Conservation (phyloP, 441 rosid genomes). For the Eutrema salsugineum region DNA sequence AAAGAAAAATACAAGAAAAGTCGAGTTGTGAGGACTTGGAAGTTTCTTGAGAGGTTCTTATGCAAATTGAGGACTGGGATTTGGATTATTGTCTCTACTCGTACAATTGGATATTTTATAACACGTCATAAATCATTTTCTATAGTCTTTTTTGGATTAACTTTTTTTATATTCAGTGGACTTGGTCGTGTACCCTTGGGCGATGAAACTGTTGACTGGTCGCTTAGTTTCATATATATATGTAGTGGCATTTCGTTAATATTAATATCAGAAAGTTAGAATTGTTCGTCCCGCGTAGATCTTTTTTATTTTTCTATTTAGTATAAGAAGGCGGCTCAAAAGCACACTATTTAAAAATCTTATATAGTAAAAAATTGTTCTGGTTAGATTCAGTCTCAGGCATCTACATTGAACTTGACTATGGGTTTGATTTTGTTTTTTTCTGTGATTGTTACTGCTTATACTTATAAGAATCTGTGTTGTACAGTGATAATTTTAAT, state of each 20-base stretch:
- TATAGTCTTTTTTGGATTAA: not conserved
- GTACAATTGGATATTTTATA: not conserved
- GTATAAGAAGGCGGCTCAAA: not conserved
- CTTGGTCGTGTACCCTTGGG: slow-evolving; percentile 2
- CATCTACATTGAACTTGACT: not conserved
- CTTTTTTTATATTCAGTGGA: not conserved
- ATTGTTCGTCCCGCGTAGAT: not conserved
- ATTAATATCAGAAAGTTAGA: not conserved
- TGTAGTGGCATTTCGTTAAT: not conserved
- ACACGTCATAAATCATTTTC: not conserved
- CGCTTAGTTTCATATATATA: not conserved
- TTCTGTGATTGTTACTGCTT: not conserved
- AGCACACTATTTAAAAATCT: not conserved
- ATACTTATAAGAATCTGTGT: not conserved
- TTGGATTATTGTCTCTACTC: slow-evolving; percentile 3
- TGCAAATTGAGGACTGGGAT: not conserved
- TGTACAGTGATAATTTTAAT: not conserved
- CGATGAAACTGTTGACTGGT: slow-evolving; percentile 3
- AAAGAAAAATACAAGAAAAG: not conserved
- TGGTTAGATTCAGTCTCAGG: not conserved
- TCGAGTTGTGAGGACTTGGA: not conserved
- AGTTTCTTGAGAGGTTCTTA: slow-evolving; percentile 14
- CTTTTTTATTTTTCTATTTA: too few species aligned
- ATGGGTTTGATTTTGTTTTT: not conserved
- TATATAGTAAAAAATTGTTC: not conserved